These are phyloP conservation scores for Hamamelis virginiana DNA, from an alignment of 164 flowering plant genomes.

Conservation along the genomic window DNA sequence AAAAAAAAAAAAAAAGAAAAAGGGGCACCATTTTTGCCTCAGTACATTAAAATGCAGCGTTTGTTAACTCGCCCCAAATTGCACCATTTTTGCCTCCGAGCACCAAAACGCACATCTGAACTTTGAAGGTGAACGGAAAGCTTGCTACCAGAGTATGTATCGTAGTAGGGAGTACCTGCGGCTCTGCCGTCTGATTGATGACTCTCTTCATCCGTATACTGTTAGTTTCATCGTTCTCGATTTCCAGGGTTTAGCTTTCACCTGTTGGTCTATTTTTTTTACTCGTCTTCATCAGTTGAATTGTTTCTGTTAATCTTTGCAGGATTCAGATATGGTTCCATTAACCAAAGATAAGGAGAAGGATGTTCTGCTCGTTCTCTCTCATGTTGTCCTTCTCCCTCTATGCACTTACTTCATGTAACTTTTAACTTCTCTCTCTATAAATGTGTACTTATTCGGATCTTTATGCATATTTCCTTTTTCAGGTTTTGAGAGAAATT, in stretches of 20 bases:
- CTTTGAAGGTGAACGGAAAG: neutral
- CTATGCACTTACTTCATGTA: neutral
- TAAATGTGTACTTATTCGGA: neutral
- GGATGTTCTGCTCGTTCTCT: constrained; percentile 49
- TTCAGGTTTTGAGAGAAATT: constrained; percentile 51
- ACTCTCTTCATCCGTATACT: constrained; percentile 36
- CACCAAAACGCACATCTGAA: too few relatives aligned
- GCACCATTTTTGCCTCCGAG: too few relatives aligned
- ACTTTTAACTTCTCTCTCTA: neutral
- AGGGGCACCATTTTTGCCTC: too few relatives aligned
- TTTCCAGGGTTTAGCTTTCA: neutral
- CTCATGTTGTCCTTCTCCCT: constrained; percentile 39
- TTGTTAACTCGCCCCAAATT: too few relatives aligned
- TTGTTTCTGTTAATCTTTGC: neutral
- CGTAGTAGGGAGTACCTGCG: constrained; percentile 17
- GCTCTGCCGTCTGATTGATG: constrained; percentile 47
- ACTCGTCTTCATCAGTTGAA: neutral
- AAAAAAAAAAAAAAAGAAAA: too few relatives aligned
- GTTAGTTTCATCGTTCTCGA: constrained; percentile 19
- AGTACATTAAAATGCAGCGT: too few relatives aligned
- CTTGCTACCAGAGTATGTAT: constrained; percentile 12
- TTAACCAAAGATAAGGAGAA: constrained; percentile 42
- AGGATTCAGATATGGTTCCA: constrained; percentile 24
- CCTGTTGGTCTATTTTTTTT: neutral
- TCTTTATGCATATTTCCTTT: neutral